These are phyloP conservation scores for Diversispora eburnea DNA, from an alignment of 192 early-diverging fungal genomes.

Conservation along the genomic window DNA sequence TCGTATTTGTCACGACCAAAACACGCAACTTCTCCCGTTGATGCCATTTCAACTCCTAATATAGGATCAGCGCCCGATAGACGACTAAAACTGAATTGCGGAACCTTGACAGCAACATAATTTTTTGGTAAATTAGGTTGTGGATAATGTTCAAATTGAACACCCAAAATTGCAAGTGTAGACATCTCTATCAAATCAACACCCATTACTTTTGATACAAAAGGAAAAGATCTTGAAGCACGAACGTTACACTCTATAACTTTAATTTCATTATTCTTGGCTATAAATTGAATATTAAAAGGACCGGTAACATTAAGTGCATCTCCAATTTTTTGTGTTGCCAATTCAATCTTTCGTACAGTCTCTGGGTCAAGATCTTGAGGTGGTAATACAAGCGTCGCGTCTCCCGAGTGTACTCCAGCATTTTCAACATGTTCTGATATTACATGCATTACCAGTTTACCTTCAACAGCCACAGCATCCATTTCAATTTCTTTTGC, in stretches of 20 bases:
- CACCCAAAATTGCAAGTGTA: constrained; percentile 72
- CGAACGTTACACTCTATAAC: constrained; percentile 99
- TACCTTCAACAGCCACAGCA: constrained; percentile 82
- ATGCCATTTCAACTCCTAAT: constrained; percentile 98
- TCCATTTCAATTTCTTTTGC: constrained; percentile 96
- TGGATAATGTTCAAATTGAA: constrained; percentile 46
- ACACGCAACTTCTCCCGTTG: constrained; percentile 97
- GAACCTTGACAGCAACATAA: constrained; percentile 91
- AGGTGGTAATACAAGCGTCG: constrained; percentile 85
- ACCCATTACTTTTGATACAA: constrained; percentile 92
- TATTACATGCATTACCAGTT: constrained; percentile 81
- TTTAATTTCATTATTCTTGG: constrained; percentile 59
- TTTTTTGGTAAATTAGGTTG: constrained; percentile 51
- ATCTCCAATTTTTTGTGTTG: constrained; percentile 82
- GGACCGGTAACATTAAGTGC: constrained; percentile 96
- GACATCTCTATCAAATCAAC: constrained; percentile 90
- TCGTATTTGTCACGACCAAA: constrained; percentile 89
- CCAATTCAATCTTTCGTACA: constrained; percentile 62
- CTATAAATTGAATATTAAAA: constrained; percentile 98
- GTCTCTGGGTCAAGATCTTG: constrained; percentile 50
- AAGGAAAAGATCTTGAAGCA: constrained; percentile 96
- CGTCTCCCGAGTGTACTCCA: constrained; percentile 97
- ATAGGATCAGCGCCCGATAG: constrained; percentile 93
- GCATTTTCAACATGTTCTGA: constrained; percentile 97
- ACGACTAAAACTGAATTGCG: constrained; percentile 95